A percentile compares a stretch with the other conserved stretches of the same genome.
Conservation (phyloP, 768 basidiomycete genomes). For the Amanita pallidorosea region DNA sequence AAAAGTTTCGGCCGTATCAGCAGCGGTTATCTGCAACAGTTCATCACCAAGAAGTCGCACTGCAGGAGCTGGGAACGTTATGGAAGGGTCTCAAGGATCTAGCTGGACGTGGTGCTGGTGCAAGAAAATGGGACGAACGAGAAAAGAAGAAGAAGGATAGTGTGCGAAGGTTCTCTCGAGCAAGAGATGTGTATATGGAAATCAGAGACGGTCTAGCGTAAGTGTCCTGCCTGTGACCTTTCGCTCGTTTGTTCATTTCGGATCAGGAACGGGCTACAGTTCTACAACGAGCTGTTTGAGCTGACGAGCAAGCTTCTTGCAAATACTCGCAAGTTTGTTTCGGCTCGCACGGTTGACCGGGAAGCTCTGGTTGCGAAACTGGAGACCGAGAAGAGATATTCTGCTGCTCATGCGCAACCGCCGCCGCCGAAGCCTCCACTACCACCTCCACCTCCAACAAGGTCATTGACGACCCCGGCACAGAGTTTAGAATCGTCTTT, state of each 20-base stretch:
- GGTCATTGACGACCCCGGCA: conserved; percentile 12
- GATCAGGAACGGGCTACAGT: conserved; percentile 75
- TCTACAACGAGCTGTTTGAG: conserved; percentile 73
- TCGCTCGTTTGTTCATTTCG: neutral
- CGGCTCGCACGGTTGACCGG: conserved; percentile 57
- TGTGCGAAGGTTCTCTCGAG: conserved; percentile 58
- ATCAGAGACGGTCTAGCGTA: conserved; percentile 77
- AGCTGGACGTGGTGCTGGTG: conserved; percentile 66
- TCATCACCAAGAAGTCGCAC: conserved; percentile 58
- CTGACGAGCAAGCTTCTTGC: conserved; percentile 46
- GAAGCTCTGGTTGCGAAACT: conserved; percentile 56
- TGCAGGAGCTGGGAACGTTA: conserved; percentile 66
- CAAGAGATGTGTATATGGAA: conserved; percentile 79
- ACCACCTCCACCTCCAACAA: conserved; percentile 27
- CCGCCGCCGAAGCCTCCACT: conserved; percentile 35
- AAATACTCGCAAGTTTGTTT: conserved; percentile 53
- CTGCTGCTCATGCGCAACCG: conserved; percentile 38
- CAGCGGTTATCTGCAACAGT: conserved; percentile 70
- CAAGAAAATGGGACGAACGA: conserved; percentile 72
- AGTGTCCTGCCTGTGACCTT: conserved; percentile 19
- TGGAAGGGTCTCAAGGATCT: conserved; percentile 69
- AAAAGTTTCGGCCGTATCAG: conserved; percentile 92
- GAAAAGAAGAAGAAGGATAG: conserved; percentile 74
- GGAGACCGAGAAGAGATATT: conserved; percentile 60
- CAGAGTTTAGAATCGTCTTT: conserved; percentile 40